These are phyloP conservation scores for Lentinula aciculospora DNA, from an alignment of 768 basidiomycete species.

Conservation along the genomic window DNA sequence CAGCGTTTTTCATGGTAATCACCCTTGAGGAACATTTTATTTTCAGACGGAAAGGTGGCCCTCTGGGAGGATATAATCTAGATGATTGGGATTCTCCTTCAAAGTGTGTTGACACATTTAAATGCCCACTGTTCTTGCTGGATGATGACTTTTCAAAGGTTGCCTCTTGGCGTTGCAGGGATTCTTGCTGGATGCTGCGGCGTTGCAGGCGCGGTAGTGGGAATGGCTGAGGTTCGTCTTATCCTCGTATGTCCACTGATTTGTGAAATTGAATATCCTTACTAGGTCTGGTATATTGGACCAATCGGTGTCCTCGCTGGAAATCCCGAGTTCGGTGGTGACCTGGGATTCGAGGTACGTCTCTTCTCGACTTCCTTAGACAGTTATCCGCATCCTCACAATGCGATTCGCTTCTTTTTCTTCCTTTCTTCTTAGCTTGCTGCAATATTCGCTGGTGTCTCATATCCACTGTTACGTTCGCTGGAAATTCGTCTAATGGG, in stretches of 20 bases:
- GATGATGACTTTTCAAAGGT: conserved; percentile 16
- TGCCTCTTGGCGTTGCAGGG: conserved; percentile 45
- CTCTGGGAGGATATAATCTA: conserved; percentile 46
- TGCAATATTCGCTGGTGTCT: conserved; percentile 38
- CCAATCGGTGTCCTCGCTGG: conserved; percentile 40
- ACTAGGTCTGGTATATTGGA: conserved; percentile 42
- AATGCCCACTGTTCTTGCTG: background rate
- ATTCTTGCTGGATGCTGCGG: conserved; percentile 41
- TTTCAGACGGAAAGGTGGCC: conserved; percentile 33
- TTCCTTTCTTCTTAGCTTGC: conserved; percentile 24
- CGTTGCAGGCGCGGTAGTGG: conserved; percentile 41
- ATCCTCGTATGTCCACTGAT: background rate
- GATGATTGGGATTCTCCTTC: conserved; percentile 39
- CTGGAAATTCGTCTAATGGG: conserved; percentile 41
- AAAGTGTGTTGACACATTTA: background rate
- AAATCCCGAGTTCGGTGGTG: conserved; percentile 34
- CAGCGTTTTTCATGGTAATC: conserved; percentile 40
- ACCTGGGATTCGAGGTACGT: conserved; percentile 49
- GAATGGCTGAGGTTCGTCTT: conserved; percentile 38
- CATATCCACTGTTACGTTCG: conserved; percentile 42
- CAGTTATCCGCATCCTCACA: too few relatives aligned
- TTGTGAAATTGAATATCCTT: background rate
- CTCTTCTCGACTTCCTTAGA: background rate
- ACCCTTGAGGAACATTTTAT: conserved; percentile 40
- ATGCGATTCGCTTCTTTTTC: background rate